phyloP scores from a whole-genome alignment of 2,329 filamentous ascomycete genomes.

The Didymella pinodella region DNA sequence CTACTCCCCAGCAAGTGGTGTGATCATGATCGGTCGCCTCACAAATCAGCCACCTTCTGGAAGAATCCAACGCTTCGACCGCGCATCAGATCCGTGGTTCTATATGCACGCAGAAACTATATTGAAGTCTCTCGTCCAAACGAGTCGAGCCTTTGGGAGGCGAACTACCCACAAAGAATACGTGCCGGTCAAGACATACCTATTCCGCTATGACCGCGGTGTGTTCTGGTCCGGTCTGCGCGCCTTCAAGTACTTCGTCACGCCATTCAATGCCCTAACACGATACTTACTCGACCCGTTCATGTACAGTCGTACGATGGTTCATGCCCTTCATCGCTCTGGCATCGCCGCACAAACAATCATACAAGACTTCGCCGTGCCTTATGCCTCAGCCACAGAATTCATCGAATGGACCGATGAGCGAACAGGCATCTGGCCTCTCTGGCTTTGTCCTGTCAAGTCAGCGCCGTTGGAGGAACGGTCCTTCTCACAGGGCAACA shows the following conservation, averaged over 20 bases:
- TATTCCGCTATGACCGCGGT: conserved; percentile 70
- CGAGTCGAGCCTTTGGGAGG: conserved; percentile 9
- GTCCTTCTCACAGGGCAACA: conserved; percentile 43
- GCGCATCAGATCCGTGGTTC: conserved; percentile 73
- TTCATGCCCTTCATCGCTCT: conserved; percentile 68
- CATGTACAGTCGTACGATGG: conserved; percentile 68
- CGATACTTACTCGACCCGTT: conserved; percentile 67
- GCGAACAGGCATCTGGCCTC: conserved; percentile 61
- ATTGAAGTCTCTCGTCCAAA: conserved; percentile 19
- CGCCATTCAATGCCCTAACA: conserved; percentile 67
- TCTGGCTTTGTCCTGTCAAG: conserved; percentile 66
- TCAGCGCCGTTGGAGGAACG: conserved; percentile 33
- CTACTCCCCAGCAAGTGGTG: conserved; percentile 63
- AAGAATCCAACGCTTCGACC: conserved; percentile 59
- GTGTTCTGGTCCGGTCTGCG: conserved; percentile 70
- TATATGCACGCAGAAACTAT: conserved; percentile 68
- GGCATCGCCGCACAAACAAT: conserved; percentile 65
- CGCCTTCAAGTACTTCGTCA: conserved; percentile 67
- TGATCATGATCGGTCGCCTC: conserved; percentile 69
- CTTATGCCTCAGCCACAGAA: conserved; percentile 58
- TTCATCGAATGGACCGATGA: conserved; percentile 63
- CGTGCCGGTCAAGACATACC: conserved; percentile 61
- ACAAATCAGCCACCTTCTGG: conserved; percentile 56
- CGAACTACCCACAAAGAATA: conserved; percentile 44
- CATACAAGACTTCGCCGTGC: conserved; percentile 69